Base-by-base conservation (phyloP, 257 asterid species). In the Perilla frutescens region DNA sequence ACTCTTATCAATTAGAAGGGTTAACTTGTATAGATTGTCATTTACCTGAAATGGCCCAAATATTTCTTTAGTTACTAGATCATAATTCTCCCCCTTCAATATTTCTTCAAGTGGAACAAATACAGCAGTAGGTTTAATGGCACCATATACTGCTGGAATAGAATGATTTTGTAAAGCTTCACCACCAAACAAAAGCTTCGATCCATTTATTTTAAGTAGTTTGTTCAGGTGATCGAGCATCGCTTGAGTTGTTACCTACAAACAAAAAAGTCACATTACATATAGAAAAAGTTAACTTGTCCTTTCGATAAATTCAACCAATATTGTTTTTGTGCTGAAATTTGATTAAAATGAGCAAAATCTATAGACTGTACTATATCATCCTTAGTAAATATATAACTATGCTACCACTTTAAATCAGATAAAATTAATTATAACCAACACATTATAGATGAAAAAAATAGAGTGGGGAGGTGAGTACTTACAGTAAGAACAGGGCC, bases 401-500 rank as follows among this genome's bases (percentile, higher is more conserved):
- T 6, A 7, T 43, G 10, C 48, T 43, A 43, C 48, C 2, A 43
- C 31, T 10, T 60, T 11, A 26, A 40, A 34, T 26, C 6, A 12
- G 12, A 47, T 47, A 51, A 51, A 60, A 20, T 20, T 44, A 9
- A 31, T 7, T 5, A 20, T n/a, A 13, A 40, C n/a, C 13, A 6
- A 43, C 2, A 7, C 0, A 7, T n/a, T 40, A 15, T 4, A 2
- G 43, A 55, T 12, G 3, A 7, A 44, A 41, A 2, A 20, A 36
- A 2, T 11, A 8, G 50, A 1, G 6, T 20, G 68, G 39, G 37
- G 36, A 12, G 12, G 15, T 7, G 8, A 32, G 9, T 13, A 48
- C 94, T 79, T 75, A 92, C 98, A 2, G 97, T 95, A 72, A 95
- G 98, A 57, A 95, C 98, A 8, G 98, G 99, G 57, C 98, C 99